Evolutionary conservation across 2,329 filamentous ascomycete species (phyloP).

Genomic region (Ceratocystis cacaofunesta): DNA sequence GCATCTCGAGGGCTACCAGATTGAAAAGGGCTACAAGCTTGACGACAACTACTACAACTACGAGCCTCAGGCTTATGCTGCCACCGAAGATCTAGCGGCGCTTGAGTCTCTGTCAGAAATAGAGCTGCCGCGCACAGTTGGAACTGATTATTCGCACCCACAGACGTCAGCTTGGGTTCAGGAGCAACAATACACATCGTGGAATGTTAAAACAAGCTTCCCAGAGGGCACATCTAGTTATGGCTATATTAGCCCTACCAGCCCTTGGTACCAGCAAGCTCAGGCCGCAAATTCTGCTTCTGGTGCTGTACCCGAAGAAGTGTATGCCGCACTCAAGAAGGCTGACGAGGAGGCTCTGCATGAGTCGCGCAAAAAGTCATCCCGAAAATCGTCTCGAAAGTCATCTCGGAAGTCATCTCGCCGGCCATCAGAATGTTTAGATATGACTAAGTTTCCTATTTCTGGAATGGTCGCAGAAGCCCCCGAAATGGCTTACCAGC

Average conservation of each 20-base stretch:
- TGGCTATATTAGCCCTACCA: not conserved
- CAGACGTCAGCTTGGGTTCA: not conserved
- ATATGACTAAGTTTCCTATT: not conserved
- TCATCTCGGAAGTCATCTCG: conserved; percentile 9
- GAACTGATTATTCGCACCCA: not conserved
- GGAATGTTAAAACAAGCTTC: not conserved
- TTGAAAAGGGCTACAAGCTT: conserved; percentile 1
- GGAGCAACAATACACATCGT: not conserved
- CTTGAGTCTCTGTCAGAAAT: conserved; percentile 2
- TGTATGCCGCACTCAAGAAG: not conserved
- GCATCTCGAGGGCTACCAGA: not conserved
- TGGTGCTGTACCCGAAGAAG: not conserved
- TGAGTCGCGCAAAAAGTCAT: not conserved
- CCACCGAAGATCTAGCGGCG: not conserved
- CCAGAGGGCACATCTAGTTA: not conserved
- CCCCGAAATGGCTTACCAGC: not conserved
- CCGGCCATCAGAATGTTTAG: not conserved
- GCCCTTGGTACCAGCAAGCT: not conserved
- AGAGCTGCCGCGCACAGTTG: not conserved
- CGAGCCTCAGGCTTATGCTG: not conserved
- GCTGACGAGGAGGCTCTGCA: not conserved
- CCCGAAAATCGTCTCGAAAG: conserved; percentile 9
- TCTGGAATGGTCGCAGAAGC: not conserved
- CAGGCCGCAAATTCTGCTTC: not conserved
- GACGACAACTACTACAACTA: conserved; percentile 1